phyloP scores from a whole-genome alignment of 2,329 filamentous ascomycete genomes.

The Ascosphaera apis region DNA sequence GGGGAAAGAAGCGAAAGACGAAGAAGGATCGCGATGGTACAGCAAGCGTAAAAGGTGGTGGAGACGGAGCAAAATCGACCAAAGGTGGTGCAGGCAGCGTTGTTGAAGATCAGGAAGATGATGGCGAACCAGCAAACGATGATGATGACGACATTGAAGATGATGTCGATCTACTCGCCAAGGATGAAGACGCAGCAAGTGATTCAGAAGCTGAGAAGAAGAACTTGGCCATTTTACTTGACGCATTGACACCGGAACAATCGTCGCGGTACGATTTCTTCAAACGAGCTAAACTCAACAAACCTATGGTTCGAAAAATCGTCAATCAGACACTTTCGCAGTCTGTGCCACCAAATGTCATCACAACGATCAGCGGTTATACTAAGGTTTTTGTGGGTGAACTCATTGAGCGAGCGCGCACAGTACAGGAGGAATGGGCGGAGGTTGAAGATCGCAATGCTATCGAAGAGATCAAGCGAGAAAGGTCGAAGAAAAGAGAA shows the following conservation, averaged over 20 bases:
- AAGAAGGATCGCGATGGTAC: slow-evolving; percentile 18
- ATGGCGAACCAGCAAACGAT: slow-evolving; percentile 22
- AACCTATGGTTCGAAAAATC: slow-evolving; percentile 29
- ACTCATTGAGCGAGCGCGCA: slow-evolving; percentile 39
- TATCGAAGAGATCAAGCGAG: slow-evolving; percentile 30
- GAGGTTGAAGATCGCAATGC: slow-evolving; percentile 29
- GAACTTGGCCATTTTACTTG: slow-evolving; percentile 23
- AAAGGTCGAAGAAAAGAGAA: slow-evolving; percentile 29
- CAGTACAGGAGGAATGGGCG: slow-evolving; percentile 32
- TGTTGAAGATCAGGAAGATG: slow-evolving; percentile 10
- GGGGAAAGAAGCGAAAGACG: slow-evolving; percentile 10
- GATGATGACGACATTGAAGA: slow-evolving; percentile 29
- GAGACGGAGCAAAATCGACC: slow-evolving; percentile 15
- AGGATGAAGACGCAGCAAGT: slow-evolving; percentile 21
- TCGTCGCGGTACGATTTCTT: slow-evolving; percentile 26
- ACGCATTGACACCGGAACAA: slow-evolving; percentile 25
- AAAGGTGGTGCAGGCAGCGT: slow-evolving; percentile 9
- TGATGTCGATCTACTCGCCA: slow-evolving; percentile 24
- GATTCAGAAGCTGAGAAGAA: slow-evolving; percentile 30
- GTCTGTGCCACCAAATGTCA: slow-evolving; percentile 39
- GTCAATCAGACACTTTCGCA: slow-evolving; percentile 46
- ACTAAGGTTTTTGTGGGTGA: slow-evolving; percentile 45
- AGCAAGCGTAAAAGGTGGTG: slow-evolving; percentile 16
- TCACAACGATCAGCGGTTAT: slow-evolving; percentile 40
- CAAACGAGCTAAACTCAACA: slow-evolving; percentile 26